Conservation (phyloP, 495 filamentous ascomycete species). For the Penicillium goetzii region DNA sequence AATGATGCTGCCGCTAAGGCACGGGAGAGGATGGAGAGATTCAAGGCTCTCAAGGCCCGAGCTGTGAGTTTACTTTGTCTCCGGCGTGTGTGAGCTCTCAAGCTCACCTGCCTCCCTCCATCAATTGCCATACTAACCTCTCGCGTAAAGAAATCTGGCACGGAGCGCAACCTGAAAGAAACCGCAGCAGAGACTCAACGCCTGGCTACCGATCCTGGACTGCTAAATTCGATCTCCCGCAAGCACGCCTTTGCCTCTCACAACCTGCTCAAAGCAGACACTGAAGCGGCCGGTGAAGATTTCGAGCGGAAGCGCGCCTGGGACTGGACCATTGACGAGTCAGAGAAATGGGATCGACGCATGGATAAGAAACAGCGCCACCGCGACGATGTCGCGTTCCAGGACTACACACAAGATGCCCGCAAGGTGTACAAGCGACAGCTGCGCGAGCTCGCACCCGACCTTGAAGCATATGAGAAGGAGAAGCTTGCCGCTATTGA, state of each 20-base stretch:
- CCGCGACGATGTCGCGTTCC: constrained; percentile 84
- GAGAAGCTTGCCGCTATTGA: constrained; percentile 85
- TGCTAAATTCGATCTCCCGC: constrained; percentile 71
- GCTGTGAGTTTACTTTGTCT: constrained; percentile 50
- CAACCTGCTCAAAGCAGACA: constrained; percentile 91
- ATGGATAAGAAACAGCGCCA: constrained; percentile 83
- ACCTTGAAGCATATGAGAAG: constrained; percentile 80
- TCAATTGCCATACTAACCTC: constrained; percentile 24
- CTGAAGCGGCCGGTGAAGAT: constrained; percentile 81
- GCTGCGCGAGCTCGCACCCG: constrained; percentile 67
- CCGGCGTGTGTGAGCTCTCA: background rate
- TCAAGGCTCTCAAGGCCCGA: constrained; percentile 84
- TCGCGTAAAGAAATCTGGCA: constrained; percentile 63
- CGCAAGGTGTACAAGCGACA: constrained; percentile 94
- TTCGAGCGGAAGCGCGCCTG: constrained; percentile 97
- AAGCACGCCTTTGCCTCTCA: constrained; percentile 85
- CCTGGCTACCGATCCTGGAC: constrained; percentile 71
- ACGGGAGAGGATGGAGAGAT: constrained; percentile 50
- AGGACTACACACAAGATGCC: constrained; percentile 84
- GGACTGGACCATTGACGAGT: constrained; percentile 97
- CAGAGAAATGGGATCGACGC: constrained; percentile 89
- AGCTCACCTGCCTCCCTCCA: background rate
- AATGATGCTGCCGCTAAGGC: constrained; percentile 39
- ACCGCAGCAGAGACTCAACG: constrained; percentile 82
- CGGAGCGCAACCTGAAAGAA: constrained; percentile 79